These are phyloP conservation scores for Lumnitzera littorea DNA, from an alignment of 345 rosid genomes.

Conservation along the genomic window DNA sequence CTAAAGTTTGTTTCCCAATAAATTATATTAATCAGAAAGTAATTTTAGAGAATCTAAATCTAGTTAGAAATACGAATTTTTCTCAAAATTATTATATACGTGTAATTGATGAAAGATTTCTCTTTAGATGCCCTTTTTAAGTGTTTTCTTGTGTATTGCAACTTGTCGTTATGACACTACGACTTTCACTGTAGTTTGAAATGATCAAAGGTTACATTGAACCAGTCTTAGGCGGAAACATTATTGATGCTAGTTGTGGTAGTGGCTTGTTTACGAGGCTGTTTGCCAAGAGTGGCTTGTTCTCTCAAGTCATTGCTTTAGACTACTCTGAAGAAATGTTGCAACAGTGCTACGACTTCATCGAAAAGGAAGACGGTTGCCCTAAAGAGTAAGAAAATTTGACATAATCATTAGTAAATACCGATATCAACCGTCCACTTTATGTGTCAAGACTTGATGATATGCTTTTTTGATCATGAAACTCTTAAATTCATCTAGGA, in stretches of 20 bases:
- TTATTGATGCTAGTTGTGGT: conserved; percentile 87
- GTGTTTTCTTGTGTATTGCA: no score
- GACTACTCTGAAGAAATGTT: conserved; percentile 94
- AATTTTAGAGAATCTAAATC: no score
- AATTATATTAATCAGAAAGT: no score
- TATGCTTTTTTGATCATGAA: no score
- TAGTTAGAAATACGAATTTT: no score
- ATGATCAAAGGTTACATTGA: conserved; percentile 62
- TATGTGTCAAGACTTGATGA: no score
- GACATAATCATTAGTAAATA: no score
- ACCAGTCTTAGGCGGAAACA: conserved; percentile 74
- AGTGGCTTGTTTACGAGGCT: conserved; percentile 81
- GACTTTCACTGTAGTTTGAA: conserved; percentile 49
- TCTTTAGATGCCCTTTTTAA: no score
- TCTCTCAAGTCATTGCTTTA: conserved; percentile 66
- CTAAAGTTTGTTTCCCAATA: no score
- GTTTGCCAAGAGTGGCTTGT: conserved; percentile 61
- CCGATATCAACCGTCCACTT: no score
- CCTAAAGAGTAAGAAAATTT: conserved; percentile 49
- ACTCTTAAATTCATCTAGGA: conserved; percentile 29
- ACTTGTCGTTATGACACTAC: background rate
- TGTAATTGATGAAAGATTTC: no score
- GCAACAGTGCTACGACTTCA: conserved; percentile 57
- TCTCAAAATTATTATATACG: no score
- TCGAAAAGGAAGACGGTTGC: conserved; percentile 50